phyloP scores from a whole-genome alignment of 139 green algal genomes.

The Picochlorum sp. region DNA sequence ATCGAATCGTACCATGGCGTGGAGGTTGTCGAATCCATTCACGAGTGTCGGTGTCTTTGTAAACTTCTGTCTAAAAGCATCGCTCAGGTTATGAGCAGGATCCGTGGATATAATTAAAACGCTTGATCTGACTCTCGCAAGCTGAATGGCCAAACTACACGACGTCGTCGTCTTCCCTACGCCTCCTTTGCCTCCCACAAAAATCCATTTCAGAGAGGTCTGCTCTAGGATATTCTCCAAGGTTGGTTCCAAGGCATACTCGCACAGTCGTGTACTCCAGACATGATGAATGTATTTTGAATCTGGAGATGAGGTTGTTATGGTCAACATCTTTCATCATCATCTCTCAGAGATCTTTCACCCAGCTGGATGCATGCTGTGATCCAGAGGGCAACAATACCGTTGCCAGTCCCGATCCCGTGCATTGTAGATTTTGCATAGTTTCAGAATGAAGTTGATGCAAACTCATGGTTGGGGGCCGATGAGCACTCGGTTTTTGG shows the following conservation, averaged over 20 bases:
- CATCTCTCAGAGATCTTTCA: too few species aligned
- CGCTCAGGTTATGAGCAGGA: slow-evolving; percentile 91
- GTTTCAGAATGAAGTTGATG: too few species aligned
- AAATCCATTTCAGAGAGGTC: slow-evolving; percentile 86
- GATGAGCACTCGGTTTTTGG: too few species aligned
- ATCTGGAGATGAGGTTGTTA: too few species aligned
- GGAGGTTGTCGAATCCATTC: slow-evolving; percentile 85
- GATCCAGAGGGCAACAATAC: too few species aligned
- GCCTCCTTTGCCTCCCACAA: slow-evolving; percentile 88
- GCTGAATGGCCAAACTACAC: slow-evolving; percentile 76
- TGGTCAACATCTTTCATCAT: too few species aligned
- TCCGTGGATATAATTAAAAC: slow-evolving; percentile 96
- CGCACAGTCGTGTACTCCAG: slow-evolving; percentile 12
- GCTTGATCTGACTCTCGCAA: slow-evolving; percentile 62
- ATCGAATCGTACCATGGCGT: slow-evolving; percentile 73
- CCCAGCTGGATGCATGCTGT: too few species aligned
- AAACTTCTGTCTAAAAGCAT: slow-evolving; percentile 96
- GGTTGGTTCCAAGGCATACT: slow-evolving; percentile 53
- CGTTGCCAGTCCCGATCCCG: too few species aligned
- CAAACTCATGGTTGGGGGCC: too few species aligned
- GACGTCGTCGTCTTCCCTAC: slow-evolving; percentile 87
- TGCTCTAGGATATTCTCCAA: slow-evolving; percentile 85
- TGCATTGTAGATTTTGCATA: too few species aligned
- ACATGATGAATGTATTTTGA: slow-evolving; percentile 1
- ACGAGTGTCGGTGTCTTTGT: slow-evolving; percentile 69